A percentile compares a stretch with the other conserved stretches of the same genome.
Evolutionary conservation across 192 early-diverging fungal genomes (phyloP).

Genomic region (Coemansia sp.): DNA sequence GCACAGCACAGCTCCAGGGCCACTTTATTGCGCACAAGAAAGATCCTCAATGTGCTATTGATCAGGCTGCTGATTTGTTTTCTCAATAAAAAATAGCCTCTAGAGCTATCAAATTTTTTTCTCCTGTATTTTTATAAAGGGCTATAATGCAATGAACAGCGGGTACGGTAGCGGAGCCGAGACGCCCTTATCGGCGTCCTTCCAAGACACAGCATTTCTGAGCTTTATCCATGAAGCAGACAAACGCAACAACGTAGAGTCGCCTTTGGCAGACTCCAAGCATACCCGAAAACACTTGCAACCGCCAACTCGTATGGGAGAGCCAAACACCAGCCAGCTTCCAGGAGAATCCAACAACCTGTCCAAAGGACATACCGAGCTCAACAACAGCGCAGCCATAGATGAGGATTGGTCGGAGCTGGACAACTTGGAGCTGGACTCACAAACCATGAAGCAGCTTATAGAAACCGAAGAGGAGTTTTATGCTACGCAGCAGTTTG

Average conservation of each 20-base stretch:
- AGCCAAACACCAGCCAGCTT: not conserved
- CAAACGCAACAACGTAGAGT: constrained; percentile 4
- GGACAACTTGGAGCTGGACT: constrained; percentile 33
- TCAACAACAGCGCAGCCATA: constrained; percentile 6
- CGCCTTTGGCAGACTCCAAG: constrained; percentile 3
- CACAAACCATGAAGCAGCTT: constrained; percentile 46
- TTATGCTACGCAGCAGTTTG: constrained; percentile 41
- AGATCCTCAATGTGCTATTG: constrained; percentile 67
- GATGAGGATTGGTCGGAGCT: constrained; percentile 28
- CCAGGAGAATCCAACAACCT: not conserved
- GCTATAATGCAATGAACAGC: constrained; percentile 38
- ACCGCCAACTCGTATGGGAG: not conserved
- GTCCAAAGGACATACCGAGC: constrained; percentile 7
- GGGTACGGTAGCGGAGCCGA: constrained; percentile 17
- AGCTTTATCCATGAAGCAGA: constrained; percentile 24
- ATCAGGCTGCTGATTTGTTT: constrained; percentile 21
- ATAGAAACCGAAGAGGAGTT: constrained; percentile 40
- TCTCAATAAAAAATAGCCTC: not conserved
- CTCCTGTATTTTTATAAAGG: not conserved
- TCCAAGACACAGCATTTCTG: constrained; percentile 31
- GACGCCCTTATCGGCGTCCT: constrained; percentile 26
- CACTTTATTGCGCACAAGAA: constrained; percentile 92
- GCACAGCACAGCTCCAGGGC: constrained; percentile 89
- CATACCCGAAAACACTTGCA: constrained; percentile 1
- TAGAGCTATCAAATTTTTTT: constrained; percentile 1